Conservation (phyloP, 2,329 filamentous ascomycete genomes). For the Berkeleyomyces rouxiae region DNA sequence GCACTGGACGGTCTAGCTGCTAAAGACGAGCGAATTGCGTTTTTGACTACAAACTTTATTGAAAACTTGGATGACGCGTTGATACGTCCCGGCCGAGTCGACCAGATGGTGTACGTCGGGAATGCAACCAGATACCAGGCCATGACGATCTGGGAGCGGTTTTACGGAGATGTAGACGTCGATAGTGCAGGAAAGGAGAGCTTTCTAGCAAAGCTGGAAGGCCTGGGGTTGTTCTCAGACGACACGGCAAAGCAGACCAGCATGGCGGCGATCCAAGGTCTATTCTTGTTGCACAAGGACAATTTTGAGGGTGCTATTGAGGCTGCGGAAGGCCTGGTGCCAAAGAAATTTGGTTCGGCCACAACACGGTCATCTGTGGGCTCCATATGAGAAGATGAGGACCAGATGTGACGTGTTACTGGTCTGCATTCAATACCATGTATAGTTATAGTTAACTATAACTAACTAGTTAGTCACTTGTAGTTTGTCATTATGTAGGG, state of each 20-base stretch:
- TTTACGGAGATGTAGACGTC: slow-evolving; percentile 69
- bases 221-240: slow-evolving; percentile 52
- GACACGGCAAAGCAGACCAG: slow-evolving; percentile 44
- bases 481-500: too few species aligned
- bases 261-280: slow-evolving; percentile 78
- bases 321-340: slow-evolving; percentile 54
- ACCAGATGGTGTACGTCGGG: slow-evolving; percentile 81
- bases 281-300: slow-evolving; percentile 92
- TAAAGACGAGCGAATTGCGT: slow-evolving; percentile 82
- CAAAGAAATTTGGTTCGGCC: slow-evolving; percentile 36
- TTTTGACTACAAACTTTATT: slow-evolving; percentile 88
- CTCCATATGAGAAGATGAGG: not conserved
- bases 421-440: too few species aligned
- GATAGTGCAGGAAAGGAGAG: slow-evolving; percentile 43
- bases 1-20: slow-evolving; percentile 84
- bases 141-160: slow-evolving; percentile 77
- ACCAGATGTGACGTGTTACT: not conserved
- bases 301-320: slow-evolving; percentile 72
- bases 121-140: slow-evolving; percentile 80
- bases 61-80: slow-evolving; percentile 78
- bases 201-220: slow-evolving; percentile 55
- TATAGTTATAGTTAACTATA: too few species aligned
- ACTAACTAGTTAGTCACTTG: too few species aligned
- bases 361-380: slow-evolving; percentile 12
- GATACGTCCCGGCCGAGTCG: slow-evolving; percentile 78